Base-by-base conservation (phyloP, 106 monocot species). In the Amphibolis antarctica region DNA sequence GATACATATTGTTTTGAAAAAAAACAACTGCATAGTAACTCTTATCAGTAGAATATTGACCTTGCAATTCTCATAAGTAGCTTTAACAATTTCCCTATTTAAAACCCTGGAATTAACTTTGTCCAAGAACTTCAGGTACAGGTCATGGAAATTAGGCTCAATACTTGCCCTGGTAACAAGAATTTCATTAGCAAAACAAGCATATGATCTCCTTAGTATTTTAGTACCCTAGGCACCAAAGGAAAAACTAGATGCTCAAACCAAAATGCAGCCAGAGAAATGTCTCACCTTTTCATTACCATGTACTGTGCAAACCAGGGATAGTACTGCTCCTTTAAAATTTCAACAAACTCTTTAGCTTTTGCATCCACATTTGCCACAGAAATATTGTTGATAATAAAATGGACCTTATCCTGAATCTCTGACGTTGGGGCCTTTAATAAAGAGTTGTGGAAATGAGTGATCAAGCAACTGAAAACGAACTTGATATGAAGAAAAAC, bases 51-150 rank as follows among this genome's bases (percentile, higher is more conserved):
- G 60, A 61, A 28, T 54, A 69, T 23, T 3, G 44, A 98, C 96
- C 96, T 98, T 98, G 90, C 96, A 98, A 61, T 98, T 98, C 76
- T 98, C 96, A 63, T 98, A 98, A 44, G 90, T 90, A 54, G 96
- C 84, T 79, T 98, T 90, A 48, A 98, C 59, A 67, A 98, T 83
- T 71, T 98, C 96, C 76, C 79, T 81, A 53, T 91, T 87, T 61
- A 98, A 67, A 64, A 71, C 17, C 81, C 79, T 86, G 27, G 87
- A 98, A 70, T 87, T 98, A 12, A 85, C 65, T 77, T 91, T 98
- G 28, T 98, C 96, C 44, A 98, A 63, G 58, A 98, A 98, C 71
- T 87, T 91, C 65, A 98, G 65, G 65, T 98, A 98, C 69, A 98
- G 63, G 46, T 98, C 96, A 77, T 98, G 96, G 73, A 90, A 98